Evolutionary conservation across 352 stramenopile genomes (phyloP), one percentile per base, ranked within the genome.

Genomic region (Pythium insidiosum): DNA sequence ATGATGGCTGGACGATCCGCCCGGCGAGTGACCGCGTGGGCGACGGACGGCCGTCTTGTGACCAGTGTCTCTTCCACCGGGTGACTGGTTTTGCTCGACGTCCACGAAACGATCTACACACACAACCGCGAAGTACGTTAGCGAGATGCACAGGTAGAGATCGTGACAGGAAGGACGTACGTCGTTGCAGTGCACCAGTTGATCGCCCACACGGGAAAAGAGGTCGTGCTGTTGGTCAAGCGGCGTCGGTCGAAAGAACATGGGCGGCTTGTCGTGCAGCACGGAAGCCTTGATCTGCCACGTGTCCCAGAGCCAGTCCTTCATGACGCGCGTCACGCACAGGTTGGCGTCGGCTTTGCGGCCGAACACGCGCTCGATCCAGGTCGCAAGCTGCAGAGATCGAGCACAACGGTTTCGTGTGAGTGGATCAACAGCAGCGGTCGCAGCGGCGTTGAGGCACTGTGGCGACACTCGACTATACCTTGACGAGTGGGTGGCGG

Each of bases 291-390:
- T 56, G 50, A 98, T 90, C 48, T 81, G 56, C 73, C 96, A 98
- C 6, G 95, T 82, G 0, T 92, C 58, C 33, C 61, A 38, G 7
- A 99, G 58, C 87, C 90, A 99, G 7, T 68, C 50, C 55, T 96
- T 83, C 94, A 99, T 98, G 10, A 90, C 94, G 22, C 85, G 49
- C 15, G 96, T 99, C 26, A 99, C 97, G 55, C 88, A 98, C 23
- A 99, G 76, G 66, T 99, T 97, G 38, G 78, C 81, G 61, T 98
- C 88, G 9, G 90, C 94, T 41, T 85, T 81, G 31, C 77, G 71
- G 20, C 90, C 95, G 47, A 99, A 94, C 11, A 92, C 66, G 12
- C 73, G 61, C 58, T 96, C 88, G 37, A 94, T 73, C 64, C 66
- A 82, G 40, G 65, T 81, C 19, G 86, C 77, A n/a, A 95, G 50